Percentiles rank a stretch among this genome's conserved stretches.
phyloP scores from a whole-genome alignment of 2,329 filamentous ascomycete genomes.

The Cercospora sp. region DNA sequence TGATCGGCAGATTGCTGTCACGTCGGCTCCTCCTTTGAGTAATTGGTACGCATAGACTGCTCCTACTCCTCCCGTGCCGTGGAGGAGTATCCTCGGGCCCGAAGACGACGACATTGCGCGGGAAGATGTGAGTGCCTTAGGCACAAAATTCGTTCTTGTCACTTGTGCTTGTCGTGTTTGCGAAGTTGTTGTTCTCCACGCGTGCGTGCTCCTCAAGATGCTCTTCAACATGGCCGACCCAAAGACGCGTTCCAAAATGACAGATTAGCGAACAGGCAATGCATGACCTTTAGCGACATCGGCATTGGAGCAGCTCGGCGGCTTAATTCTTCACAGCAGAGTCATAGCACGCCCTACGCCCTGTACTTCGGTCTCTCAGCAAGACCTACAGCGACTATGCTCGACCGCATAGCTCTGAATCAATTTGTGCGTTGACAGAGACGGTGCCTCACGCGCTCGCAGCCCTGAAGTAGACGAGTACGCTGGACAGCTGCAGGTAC shows the following conservation, averaged over 20 bases:
- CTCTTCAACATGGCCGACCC: neutral
- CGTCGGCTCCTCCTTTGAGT: conserved; percentile 40
- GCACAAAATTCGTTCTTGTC: neutral
- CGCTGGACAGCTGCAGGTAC: neutral
- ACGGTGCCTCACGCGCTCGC: no score
- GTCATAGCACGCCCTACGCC: no score
- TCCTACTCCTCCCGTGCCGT: conserved; percentile 48
- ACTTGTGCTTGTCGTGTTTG: neutral
- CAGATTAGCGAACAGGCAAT: no score
- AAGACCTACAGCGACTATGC: no score
- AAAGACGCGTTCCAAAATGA: no score
- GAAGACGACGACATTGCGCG: neutral
- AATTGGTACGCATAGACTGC: conserved; percentile 47
- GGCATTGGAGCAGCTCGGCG: conserved; percentile 8
- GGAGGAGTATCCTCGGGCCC: conserved; percentile 42
- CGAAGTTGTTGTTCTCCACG: neutral
- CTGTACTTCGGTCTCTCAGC: no score
- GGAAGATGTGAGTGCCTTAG: no score
- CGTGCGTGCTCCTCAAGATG: neutral
- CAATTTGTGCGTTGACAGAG: no score
- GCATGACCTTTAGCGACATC: conserved; percentile 9
- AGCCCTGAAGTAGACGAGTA: no score
- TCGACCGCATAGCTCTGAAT: no score
- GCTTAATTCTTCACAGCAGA: no score
- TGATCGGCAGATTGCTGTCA: conserved; percentile 50